These are phyloP conservation scores for Durusdinium trenchii DNA, from an alignment of 73 alveolate genomes.

Conservation along the genomic window DNA sequence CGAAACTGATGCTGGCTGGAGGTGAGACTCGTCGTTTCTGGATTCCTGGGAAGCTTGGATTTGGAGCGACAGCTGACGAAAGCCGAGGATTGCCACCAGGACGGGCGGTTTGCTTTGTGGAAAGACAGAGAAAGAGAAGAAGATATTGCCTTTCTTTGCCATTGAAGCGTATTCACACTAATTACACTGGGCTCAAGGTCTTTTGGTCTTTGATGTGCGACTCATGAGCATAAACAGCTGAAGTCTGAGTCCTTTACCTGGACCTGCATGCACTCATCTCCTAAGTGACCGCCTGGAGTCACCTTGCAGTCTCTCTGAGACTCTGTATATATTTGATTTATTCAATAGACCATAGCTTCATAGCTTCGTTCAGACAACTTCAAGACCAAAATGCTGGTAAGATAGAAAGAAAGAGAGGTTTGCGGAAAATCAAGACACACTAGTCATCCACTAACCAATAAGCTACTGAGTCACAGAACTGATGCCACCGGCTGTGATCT, in stretches of 20 bases:
- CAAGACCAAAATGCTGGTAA: not conserved
- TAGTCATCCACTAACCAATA: not conserved
- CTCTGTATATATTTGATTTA: not conserved
- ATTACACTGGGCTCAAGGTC: constrained; percentile 49
- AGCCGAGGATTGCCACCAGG: constrained; percentile 94
- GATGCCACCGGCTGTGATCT: too few species aligned
- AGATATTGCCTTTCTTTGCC: not conserved
- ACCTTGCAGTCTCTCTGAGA: too few species aligned
- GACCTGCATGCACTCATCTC: not conserved
- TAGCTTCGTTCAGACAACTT: not conserved
- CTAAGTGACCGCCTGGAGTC: too few species aligned
- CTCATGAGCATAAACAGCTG: constrained; percentile 61
- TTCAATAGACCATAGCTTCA: not conserved
- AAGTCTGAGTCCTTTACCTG: not conserved
- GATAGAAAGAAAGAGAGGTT: not conserved
- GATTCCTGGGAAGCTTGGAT: constrained; percentile 87
- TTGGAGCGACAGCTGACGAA: constrained; percentile 74
- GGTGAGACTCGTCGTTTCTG: constrained; percentile 95
- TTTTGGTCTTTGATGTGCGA: constrained; percentile 74
- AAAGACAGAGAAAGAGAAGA: not conserved
- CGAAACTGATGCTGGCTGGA: not conserved
- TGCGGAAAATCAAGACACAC: not conserved
- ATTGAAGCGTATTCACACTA: too few species aligned
- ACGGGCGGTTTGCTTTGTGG: not conserved
- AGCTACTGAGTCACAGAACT: not conserved